Base-by-base conservation (phyloP, 2,329 filamentous ascomycete species). In the Colletotrichum simmondsii region DNA sequence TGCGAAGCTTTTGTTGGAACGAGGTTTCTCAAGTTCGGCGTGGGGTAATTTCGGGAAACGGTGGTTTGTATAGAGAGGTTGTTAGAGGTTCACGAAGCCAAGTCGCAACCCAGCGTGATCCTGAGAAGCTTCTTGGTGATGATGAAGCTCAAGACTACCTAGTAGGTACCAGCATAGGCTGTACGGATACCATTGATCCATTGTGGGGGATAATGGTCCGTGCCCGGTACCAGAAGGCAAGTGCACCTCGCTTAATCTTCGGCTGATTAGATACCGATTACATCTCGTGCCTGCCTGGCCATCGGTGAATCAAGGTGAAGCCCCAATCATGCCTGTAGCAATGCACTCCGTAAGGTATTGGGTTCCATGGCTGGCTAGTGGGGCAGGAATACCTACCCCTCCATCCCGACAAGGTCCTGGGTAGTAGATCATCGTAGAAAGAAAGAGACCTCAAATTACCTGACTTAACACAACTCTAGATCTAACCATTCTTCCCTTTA, bases 121-220 rank as follows among this genome's bases (percentile, higher is more conserved):
- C 60, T 72, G 63, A 49, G 68, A 49, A 68, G 49, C 56, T 46
- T 70, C 28, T 46, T 30, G 30, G n/a, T 28, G 54, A 46, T 30
- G 30, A 26, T 30, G 54, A 59, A 70, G 68, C 62, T 70, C 46
- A 35, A 61, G 63, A 28, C 63, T 59, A 57, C 57, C 64, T 26
- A 22, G 16, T 5, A 42, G 58, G 16, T 60, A 37, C 19, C 52
- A 24, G 37, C 56, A 52, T 57, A 68, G 49, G 49, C 52, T 67
- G 56, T 58, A 35, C 32, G 32, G 32, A 35, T 35, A 30, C 63
- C 59, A 52, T 56, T 52, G 53, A 62, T 65, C 28, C 61, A 62
- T 32, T 49, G 30, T 56, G 49, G 72, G 71, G 54, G 60, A 62
- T 56, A 16, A 12, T 58, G 70, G 73, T 54, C 70, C 32, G 70